Evolutionary conservation across 78 protist species (phyloP), one percentile per base, ranked within the genome.

Genomic region (Planoprotostelium fungivorum): DNA sequence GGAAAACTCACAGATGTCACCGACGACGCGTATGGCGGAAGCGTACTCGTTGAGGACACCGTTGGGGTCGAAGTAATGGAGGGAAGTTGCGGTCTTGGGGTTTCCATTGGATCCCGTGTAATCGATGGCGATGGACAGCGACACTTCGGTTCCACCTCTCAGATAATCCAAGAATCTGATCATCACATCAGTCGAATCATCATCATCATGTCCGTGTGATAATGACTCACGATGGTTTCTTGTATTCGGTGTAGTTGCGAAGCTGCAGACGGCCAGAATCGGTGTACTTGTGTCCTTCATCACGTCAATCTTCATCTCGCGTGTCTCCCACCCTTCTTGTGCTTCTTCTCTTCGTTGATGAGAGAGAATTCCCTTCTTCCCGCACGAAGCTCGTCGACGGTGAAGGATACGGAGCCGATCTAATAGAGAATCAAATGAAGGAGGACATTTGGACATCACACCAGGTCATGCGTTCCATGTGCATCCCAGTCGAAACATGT

Each of bases 41-140:
- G 90, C 94, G 93, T 97, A 95, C 1, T 38, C 94, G 51, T 92
- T 95, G 87, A 91, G 86, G 29, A 1, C n/a, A 28, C 34, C 0
- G 29, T 86, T 34, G 37, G 91, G 85, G 88, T 93, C 88, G 29
- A 63, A 34, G 90, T 95, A 94, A 84, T 97, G 98, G 29, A 97
- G 97, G 25, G 95, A 88, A n/a, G 0, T 10, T 23, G 94, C 34
- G 1, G 35, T 0, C 0, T 63, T n/a, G 35, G 95, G 96, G 38
- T 84, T 9, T 38, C 94, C 95, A 85, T 97, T 97, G 38, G 94
- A 87, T 29, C 88, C 97, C 0, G 99, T 97, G 90, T 95, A 97
- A 91, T 97, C 99, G 88, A 97, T 94, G 87, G 96, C 99, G 31
- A 94, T 90, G 37, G 86, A 29, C 51, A 95, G 85, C n/a, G 36